A percentile compares a stretch with the other conserved stretches of the same genome.
phyloP scores from a whole-genome alignment of 1,139 yeast species.

The Saccharomycopsis hybrid region DNA sequence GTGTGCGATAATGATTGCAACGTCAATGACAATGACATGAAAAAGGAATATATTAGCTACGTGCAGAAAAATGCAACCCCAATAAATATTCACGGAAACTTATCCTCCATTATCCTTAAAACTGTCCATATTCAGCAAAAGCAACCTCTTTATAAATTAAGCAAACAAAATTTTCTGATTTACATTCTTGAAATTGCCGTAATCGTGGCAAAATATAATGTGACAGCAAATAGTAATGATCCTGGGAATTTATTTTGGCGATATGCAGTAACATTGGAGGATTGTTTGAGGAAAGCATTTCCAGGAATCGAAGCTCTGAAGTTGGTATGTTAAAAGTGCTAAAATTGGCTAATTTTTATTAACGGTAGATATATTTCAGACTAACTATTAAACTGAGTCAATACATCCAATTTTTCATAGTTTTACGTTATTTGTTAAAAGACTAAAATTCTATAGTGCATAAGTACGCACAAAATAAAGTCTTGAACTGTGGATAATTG shows the following conservation, averaged over 20 bases:
- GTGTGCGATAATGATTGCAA: no score
- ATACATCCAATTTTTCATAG: no score
- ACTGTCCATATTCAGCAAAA: no score
- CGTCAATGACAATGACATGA: not conserved
- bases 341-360: no score
- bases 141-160: not conserved
- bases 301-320: no score
- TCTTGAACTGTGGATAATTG: no score
- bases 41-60: constrained; percentile 7
- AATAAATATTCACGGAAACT: constrained; percentile 5
- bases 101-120: constrained; percentile 3
- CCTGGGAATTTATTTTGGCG: constrained; percentile 15
- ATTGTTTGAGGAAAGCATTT: constrained; percentile 6
- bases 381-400: no score
- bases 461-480: no score
- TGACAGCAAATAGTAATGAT: constrained; percentile 2
- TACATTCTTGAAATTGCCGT: constrained; percentile 14
- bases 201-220: constrained; percentile 13
- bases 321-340: no score
- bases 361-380: no score
- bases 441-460: no score
- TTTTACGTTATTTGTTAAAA: no score
- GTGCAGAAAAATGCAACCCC: constrained; percentile 5
- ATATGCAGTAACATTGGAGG: constrained; percentile 11
- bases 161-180: constrained; percentile 5